Evolutionary conservation across 495 filamentous ascomycete genomes (phyloP).

Genomic region (Aspergillus nanangensis): DNA sequence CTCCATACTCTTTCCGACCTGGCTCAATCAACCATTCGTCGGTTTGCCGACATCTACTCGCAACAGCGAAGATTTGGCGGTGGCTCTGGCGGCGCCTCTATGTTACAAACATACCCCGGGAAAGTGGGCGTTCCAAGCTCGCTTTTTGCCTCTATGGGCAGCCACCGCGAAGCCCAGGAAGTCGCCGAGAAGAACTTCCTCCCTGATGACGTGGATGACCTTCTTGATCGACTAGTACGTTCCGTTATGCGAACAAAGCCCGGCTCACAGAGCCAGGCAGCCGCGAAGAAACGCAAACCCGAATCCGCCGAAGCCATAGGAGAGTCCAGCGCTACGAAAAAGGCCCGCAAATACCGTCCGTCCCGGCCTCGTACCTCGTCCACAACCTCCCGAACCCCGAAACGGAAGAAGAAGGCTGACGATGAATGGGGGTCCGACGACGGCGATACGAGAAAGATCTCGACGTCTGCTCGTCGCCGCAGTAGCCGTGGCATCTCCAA

Average conservation of each 20-base stretch:
- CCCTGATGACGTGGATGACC: conserved; percentile 75
- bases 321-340: conserved; percentile 28
- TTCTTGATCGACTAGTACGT: conserved; percentile 62
- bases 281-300: conserved; percentile 45
- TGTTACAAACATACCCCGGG: conserved; percentile 73
- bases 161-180: conserved; percentile 72
- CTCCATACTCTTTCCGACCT: conserved; percentile 89
- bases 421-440: conserved; percentile 43
- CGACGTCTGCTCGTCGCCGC: conserved; percentile 32
- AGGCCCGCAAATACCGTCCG: conserved; percentile 24
- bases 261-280: conserved; percentile 20
- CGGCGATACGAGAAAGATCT: conserved; percentile 16
- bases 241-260: conserved; percentile 37
- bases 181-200: conserved; percentile 81
- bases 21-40: conserved; percentile 73
- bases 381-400: conserved; percentile 35
- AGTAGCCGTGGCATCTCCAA: conserved; percentile 31
- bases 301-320: conserved; percentile 30
- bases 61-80: conserved; percentile 46
- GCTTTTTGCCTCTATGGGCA: conserved; percentile 69
- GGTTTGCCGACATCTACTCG: conserved; percentile 62
- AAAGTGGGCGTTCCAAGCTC: conserved; percentile 76
- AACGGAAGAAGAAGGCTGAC: conserved; percentile 38
- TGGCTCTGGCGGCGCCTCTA: conserved; percentile 63
- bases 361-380: conserved; percentile 32